These are phyloP conservation scores for Zarea fungicola DNA, from an alignment of 2,329 filamentous ascomycete species.

Conservation along the genomic window DNA sequence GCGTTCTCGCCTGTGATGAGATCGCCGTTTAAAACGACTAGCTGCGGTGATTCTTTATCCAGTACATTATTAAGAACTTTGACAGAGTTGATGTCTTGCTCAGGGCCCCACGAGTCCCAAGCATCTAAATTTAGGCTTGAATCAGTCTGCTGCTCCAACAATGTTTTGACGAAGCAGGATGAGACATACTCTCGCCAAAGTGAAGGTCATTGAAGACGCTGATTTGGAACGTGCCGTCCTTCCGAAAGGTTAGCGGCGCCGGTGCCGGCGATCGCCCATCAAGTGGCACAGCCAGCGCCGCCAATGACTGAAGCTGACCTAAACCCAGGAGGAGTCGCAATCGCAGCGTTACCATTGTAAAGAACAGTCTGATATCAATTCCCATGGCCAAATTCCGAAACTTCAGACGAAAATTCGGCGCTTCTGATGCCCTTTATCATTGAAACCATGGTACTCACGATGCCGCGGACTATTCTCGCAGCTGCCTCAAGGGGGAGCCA, in stretches of 20 bases:
- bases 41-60: constrained; percentile 18
- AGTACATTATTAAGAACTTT: constrained; percentile 32
- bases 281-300: constrained; percentile 1
- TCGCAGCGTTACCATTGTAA: no score
- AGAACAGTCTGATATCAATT: no score
- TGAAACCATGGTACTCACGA: no score
- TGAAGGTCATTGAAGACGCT: constrained; percentile 18
- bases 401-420: no score
- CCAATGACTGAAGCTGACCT: not conserved
- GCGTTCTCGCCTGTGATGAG: constrained; percentile 64
- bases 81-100: constrained; percentile 31
- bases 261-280: constrained; percentile 46
- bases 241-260: constrained; percentile 26
- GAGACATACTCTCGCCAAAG: constrained; percentile 17
- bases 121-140: constrained; percentile 7
- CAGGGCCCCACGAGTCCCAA: constrained; percentile 31
- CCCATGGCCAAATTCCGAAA: no score
- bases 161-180: not conserved
- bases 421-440: no score
- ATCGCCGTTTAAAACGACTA: constrained; percentile 51
- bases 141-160: not conserved
- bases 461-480: no score
- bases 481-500: no score
- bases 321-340: not conserved
- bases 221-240: constrained; percentile 16